phyloP scores from a whole-genome alignment of 2,329 filamentous ascomycete species.

The Tolypocladium pustulatum region DNA sequence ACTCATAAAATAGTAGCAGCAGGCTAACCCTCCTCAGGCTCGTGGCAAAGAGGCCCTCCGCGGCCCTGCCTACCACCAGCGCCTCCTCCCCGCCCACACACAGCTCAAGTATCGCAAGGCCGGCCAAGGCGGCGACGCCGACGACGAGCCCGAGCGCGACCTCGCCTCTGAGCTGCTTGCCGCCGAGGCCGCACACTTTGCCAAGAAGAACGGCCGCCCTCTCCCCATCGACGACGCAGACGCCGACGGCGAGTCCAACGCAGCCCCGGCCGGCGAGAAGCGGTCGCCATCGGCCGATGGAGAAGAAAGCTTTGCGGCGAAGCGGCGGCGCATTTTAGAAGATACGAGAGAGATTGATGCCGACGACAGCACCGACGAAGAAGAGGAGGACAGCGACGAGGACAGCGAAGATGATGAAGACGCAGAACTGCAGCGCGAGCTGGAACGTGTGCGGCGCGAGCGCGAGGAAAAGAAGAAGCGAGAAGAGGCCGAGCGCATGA shows the following conservation, averaged over 20 bases:
- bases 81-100: slow-evolving; percentile 86
- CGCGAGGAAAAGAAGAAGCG: slow-evolving; percentile 31
- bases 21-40: slow-evolving; percentile 43
- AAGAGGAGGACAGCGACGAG: slow-evolving; percentile 42
- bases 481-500: slow-evolving; percentile 67
- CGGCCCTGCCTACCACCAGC: slow-evolving; percentile 91
- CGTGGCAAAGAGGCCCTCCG: slow-evolving; percentile 90
- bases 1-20: not conserved
- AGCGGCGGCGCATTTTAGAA: slow-evolving; percentile 76
- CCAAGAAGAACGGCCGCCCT: slow-evolving; percentile 59
- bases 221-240: slow-evolving; percentile 36
- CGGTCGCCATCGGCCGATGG: slow-evolving; percentile 33
- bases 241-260: slow-evolving; percentile 20
- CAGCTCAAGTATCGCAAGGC: slow-evolving; percentile 77
- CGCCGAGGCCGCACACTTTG: slow-evolving; percentile 79
- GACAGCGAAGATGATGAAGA: slow-evolving; percentile 46
- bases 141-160: slow-evolving; percentile 62
- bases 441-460: slow-evolving; percentile 88
- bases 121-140: slow-evolving; percentile 77
- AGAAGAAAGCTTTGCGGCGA: slow-evolving; percentile 66
- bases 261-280: slow-evolving; percentile 30
- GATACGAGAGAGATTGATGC: slow-evolving; percentile 84
- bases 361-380: slow-evolving; percentile 45
- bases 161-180: slow-evolving; percentile 81
- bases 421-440: slow-evolving; percentile 79